phyloP scores from a whole-genome alignment of 108 stramenopile genomes.

The Tribonema minus region DNA sequence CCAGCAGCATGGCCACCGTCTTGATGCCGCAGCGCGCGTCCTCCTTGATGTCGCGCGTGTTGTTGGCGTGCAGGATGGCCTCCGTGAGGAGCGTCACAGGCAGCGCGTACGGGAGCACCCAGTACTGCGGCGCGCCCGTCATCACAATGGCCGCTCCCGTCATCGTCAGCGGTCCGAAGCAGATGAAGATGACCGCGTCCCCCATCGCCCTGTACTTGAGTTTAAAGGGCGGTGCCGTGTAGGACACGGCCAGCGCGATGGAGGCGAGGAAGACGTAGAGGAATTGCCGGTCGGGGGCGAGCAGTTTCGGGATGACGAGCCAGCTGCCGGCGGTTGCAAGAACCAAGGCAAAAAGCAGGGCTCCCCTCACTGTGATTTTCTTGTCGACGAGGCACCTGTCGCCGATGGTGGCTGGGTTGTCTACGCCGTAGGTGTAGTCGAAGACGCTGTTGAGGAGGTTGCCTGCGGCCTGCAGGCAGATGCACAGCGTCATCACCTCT shows the following conservation, averaged over 20 bases:
- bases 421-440: constrained; percentile 46
- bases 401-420: constrained; percentile 18
- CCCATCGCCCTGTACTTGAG: constrained; percentile 35
- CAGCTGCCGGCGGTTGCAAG: background rate
- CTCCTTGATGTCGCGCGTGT: constrained; percentile 45
- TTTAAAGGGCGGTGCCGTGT: constrained; percentile 24
- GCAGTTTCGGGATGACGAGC: background rate
- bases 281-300: background rate
- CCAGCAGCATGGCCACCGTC: constrained; percentile 35
- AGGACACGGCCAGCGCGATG: constrained; percentile 21
- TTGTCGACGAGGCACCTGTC: constrained; percentile 30
- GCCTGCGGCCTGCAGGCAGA: constrained; percentile 44
- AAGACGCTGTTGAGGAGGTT: constrained; percentile 54
- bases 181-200: constrained; percentile 24
- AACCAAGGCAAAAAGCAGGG: constrained; percentile 1
- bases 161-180: constrained; percentile 36
- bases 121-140: constrained; percentile 16
- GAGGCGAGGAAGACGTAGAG: constrained; percentile 8
- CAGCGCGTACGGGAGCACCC: constrained; percentile 30
- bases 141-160: constrained; percentile 26
- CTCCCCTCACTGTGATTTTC: background rate
- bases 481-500: constrained; percentile 22
- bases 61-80: constrained; percentile 56
- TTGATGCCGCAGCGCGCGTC: constrained; percentile 37
- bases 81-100: constrained; percentile 54